Conservation (phyloP, 805 yeast genomes). For the Ogataea neopini region DNA sequence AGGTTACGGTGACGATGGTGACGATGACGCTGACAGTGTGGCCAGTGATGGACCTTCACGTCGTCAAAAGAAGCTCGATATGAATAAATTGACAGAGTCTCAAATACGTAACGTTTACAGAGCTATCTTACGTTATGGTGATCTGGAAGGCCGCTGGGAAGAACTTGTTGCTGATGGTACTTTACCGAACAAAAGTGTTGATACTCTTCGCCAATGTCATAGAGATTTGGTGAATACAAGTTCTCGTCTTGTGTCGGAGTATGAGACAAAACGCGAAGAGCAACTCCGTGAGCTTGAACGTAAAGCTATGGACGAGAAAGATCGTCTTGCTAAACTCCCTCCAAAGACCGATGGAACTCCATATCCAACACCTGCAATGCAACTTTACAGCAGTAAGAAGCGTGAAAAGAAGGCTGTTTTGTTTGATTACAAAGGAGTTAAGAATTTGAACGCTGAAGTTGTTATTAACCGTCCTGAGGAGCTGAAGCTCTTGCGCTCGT, state of each 20-base stretch:
- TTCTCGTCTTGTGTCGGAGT: slow-evolving; percentile 58
- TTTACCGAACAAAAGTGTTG: slow-evolving; percentile 80
- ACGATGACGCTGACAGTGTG: slow-evolving; percentile 23
- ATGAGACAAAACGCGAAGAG: slow-evolving; percentile 61
- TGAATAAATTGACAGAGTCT: slow-evolving; percentile 69
- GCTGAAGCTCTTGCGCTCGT: slow-evolving; percentile 60
- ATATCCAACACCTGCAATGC: slow-evolving; percentile 36
- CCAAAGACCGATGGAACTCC: slow-evolving; percentile 30
- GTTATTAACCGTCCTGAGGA: slow-evolving; percentile 84
- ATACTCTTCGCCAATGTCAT: slow-evolving; percentile 71
- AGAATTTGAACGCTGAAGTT: slow-evolving; percentile 87
- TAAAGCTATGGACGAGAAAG: slow-evolving; percentile 57
- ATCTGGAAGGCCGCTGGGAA: slow-evolving; percentile 74
- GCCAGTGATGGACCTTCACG: slow-evolving; percentile 8
- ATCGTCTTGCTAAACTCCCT: slow-evolving; percentile 34
- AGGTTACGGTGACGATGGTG: slow-evolving; percentile 37
- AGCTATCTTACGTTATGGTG: slow-evolving; percentile 80
- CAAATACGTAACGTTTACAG: slow-evolving; percentile 86
- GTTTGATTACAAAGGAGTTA: slow-evolving; percentile 85
- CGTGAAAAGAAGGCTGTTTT: slow-evolving; percentile 88
- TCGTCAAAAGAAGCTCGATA: slow-evolving; percentile 40
- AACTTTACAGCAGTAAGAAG: slow-evolving; percentile 50
- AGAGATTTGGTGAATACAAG: slow-evolving; percentile 69
- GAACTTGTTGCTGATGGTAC: slow-evolving; percentile 88
- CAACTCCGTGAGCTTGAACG: slow-evolving; percentile 59